Evolutionary conservation across 2,329 filamentous ascomycete genomes (phyloP), one percentile per base, ranked within the genome.

Genomic region (Pseudopyrenochaeta lycopersici): DNA sequence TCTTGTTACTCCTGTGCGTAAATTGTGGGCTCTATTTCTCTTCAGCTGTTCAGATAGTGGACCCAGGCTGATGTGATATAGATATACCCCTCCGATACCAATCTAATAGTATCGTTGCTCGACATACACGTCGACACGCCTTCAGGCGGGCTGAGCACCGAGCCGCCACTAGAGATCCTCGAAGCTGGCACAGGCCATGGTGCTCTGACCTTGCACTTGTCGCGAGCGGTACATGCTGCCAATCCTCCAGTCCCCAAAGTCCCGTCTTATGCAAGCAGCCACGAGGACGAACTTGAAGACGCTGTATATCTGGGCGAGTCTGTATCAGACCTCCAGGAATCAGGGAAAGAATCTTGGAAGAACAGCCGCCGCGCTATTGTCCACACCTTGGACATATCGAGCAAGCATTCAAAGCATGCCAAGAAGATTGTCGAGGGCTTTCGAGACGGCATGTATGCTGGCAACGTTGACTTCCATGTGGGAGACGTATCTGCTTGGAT

Each of bases 151-250:
- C 72, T 76, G 31, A 55, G 17, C 50, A 51, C 49, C 33, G 56
- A 45, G 74, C 79, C 67, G 7, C 84, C 82, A 0, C 73, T 93
- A 11, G 89, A 94, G 69, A 90, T 95, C 39, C 87, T 95, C 46
- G 91, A 95, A 75, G 90, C 90, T 41, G 91, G 91, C 14, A 95
- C 91, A 3, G 91, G 91, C n/a, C 90, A 93, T 80, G 91, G 91
- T 52, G 88, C 88, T 30, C 76, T 95, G 52, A 94, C 90, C 0
- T 76, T 95, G 4, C 85, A 93, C 67, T 81, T 95, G 18, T 87
- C 90, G 27, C 84, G 90, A 46, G 90, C 90, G 2, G 85, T 95
- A 40, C 89, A 93, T 69, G 90, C 85, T 39, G 89, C 86, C 15
- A 93, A 93, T 66, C 77, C 84, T 2, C 75, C 80, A 3, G 76